Evolutionary conservation across 495 filamentous ascomycete genomes (phyloP).

Genomic region (Hypoxylon trugodes): DNA sequence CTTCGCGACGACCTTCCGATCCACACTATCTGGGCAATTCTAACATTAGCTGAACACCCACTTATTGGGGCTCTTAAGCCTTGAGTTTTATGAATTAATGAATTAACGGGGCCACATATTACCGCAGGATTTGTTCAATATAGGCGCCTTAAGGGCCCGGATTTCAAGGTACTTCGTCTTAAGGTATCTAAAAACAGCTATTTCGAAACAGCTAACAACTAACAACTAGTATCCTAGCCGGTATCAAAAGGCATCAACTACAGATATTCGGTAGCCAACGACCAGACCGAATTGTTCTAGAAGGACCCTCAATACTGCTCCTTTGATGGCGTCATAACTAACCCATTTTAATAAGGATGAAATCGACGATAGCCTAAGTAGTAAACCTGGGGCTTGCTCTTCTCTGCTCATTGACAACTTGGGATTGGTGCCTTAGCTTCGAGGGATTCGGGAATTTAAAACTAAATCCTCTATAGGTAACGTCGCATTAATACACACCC

Average conservation of each 20-base stretch:
- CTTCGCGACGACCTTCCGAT: too few relatives aligned
- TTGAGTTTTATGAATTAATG: too few relatives aligned
- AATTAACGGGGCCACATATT: too few relatives aligned
- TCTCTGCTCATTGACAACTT: background rate
- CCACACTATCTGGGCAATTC: too few relatives aligned
- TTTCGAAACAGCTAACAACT: background rate
- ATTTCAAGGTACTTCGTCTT: conserved; percentile 2
- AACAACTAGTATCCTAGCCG: background rate
- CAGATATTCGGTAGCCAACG: background rate
- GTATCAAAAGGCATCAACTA: background rate
- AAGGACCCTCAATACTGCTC: background rate
- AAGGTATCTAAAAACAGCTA: background rate
- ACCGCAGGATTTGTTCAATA: too few relatives aligned
- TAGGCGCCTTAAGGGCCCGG: too few relatives aligned
- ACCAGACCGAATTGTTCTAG: background rate
- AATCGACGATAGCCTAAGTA: background rate
- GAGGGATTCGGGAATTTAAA: background rate
- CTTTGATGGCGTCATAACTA: too few relatives aligned
- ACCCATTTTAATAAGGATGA: too few relatives aligned
- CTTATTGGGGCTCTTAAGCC: too few relatives aligned
- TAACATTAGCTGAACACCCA: too few relatives aligned
- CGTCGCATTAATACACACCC: background rate
- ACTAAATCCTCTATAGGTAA: background rate
- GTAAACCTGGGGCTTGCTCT: conserved; percentile 1
- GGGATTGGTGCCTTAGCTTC: background rate